Conservation (phyloP, 2,329 filamentous ascomycete species). For the Geosmithia putterillii region DNA sequence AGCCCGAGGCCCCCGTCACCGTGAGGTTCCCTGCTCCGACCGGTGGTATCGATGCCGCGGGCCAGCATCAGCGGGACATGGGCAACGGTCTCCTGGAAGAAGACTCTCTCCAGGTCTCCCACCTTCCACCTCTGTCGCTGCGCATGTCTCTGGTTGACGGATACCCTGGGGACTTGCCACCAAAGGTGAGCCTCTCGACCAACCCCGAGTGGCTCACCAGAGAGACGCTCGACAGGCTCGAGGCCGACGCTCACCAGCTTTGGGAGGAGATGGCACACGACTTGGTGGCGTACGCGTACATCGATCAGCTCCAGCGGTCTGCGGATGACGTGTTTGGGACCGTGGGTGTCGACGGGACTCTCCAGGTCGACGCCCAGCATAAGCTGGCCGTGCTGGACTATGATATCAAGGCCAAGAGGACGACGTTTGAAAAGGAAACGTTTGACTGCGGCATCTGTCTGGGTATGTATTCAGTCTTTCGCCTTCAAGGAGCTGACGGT, state of each 20-base stretch:
- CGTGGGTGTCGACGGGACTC: conserved; percentile 29
- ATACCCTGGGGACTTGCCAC: conserved; percentile 44
- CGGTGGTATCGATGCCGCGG: conserved; percentile 9
- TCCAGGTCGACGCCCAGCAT: conserved; percentile 41
- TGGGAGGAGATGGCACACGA: conserved; percentile 53
- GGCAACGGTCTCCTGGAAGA: conserved; percentile 1
- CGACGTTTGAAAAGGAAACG: conserved; percentile 69
- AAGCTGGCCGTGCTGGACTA: conserved; percentile 68
- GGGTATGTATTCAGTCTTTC: too few relatives aligned
- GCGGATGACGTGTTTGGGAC: conserved; percentile 50
- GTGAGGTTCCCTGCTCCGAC: conserved; percentile 41
- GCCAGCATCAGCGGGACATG: background rate
- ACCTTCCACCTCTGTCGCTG: conserved; percentile 46
- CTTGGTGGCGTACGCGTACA: conserved; percentile 48
- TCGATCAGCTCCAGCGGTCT: conserved; percentile 48
- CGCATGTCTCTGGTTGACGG: conserved; percentile 40
- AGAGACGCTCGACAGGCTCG: conserved; percentile 33
- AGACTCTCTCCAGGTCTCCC: conserved; percentile 38
- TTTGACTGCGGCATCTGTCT: conserved; percentile 84
- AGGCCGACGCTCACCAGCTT: conserved; percentile 34
- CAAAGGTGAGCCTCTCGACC: conserved; percentile 36
- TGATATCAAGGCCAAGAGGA: conserved; percentile 60
- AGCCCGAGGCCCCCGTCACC: conserved; percentile 38
- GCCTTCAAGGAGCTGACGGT: too few relatives aligned
- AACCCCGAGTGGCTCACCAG: conserved; percentile 44